A percentile compares a stretch with the other conserved stretches of the same genome.
Evolutionary conservation across 306 rosid genomes (phyloP).

Genomic region (Cicer chorassanicum): DNA sequence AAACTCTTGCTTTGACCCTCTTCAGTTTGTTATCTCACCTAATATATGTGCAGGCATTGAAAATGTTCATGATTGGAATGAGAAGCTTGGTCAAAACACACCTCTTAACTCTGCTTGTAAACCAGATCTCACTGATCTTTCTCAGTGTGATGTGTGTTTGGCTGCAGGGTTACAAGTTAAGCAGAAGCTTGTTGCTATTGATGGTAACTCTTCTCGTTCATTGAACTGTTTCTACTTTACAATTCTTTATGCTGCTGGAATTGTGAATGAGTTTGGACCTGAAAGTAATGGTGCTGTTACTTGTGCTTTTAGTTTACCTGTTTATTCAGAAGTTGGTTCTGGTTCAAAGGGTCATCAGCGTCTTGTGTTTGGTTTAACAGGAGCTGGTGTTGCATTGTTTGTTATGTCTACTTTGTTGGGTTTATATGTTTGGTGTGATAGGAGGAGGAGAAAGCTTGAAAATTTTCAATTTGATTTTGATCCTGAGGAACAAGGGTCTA

Average conservation of each 20-base stretch:
- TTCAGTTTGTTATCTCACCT: constrained; percentile 62
- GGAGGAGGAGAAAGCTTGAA: constrained; percentile 44
- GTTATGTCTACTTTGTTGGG: constrained; percentile 67
- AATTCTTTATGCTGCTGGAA: constrained; percentile 86
- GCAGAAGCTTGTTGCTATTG: constrained; percentile 46
- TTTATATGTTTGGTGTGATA: constrained; percentile 69
- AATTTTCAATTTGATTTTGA: constrained; percentile 54
- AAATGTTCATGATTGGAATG: constrained; percentile 63
- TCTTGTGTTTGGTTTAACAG: constrained; percentile 79
- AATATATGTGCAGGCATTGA: constrained; percentile 66
- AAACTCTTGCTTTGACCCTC: constrained; percentile 61
- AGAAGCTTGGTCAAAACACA: constrained; percentile 53
- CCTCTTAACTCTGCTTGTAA: constrained; percentile 59
- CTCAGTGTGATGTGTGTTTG: constrained; percentile 67
- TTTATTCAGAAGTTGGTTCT: constrained; percentile 51
- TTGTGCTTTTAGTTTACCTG: constrained; percentile 62
- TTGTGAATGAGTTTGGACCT: constrained; percentile 81
- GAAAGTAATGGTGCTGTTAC: constrained; percentile 64
- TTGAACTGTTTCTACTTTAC: constrained; percentile 61
- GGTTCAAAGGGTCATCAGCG: constrained; percentile 50
- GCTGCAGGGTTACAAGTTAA: constrained; percentile 58
- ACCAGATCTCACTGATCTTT: constrained; percentile 60
- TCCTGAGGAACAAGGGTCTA: constrained; percentile 69
- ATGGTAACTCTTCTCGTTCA: constrained; percentile 70
- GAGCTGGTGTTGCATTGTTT: constrained; percentile 69